Evolutionary conservation across 441 rosid species (phyloP).

Genomic region (Hura crepitans): DNA sequence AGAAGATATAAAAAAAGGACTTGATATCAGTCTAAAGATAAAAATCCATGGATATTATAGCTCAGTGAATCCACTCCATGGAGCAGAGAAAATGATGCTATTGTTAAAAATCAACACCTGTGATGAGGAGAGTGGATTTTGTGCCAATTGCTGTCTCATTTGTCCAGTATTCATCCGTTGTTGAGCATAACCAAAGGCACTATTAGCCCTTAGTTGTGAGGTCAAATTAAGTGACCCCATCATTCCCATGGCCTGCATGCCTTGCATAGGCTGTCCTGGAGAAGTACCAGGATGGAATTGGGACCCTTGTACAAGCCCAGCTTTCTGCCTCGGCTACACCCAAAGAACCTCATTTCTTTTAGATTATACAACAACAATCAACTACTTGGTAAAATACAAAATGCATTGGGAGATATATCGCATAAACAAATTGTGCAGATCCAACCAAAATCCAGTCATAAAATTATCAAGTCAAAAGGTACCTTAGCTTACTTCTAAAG

Average conservation of each 20-base stretch:
- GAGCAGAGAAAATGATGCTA: conserved; percentile 9
- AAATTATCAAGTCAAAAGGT: neutral
- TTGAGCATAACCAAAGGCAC: conserved; percentile 59
- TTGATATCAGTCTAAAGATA: neutral
- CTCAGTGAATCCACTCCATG: conserved; percentile 6
- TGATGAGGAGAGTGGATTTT: conserved; percentile 55
- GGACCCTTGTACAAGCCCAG: conserved; percentile 65
- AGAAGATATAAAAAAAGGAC: neutral
- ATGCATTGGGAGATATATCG: neutral
- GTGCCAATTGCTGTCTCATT: conserved; percentile 74
- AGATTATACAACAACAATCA: conserved; percentile 20
- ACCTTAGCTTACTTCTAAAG: neutral
- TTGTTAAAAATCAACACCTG: conserved; percentile 49
- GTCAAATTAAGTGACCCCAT: conserved; percentile 43
- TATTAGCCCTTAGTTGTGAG: conserved; percentile 60
- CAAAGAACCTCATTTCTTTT: conserved; percentile 37
- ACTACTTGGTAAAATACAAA: too few relatives aligned
- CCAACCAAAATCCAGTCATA: neutral
- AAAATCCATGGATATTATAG: neutral
- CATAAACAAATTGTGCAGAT: neutral
- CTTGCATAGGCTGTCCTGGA: conserved; percentile 70
- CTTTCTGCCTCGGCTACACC: conserved; percentile 90
- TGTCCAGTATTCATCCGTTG: conserved; percentile 62
- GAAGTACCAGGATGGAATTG: conserved; percentile 78
- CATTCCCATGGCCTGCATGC: conserved; percentile 76